Percentiles rank a stretch among this genome's conserved stretches.
Evolutionary conservation across 768 basidiomycete species (phyloP).

Genomic region (Lentinus tigrinus): DNA sequence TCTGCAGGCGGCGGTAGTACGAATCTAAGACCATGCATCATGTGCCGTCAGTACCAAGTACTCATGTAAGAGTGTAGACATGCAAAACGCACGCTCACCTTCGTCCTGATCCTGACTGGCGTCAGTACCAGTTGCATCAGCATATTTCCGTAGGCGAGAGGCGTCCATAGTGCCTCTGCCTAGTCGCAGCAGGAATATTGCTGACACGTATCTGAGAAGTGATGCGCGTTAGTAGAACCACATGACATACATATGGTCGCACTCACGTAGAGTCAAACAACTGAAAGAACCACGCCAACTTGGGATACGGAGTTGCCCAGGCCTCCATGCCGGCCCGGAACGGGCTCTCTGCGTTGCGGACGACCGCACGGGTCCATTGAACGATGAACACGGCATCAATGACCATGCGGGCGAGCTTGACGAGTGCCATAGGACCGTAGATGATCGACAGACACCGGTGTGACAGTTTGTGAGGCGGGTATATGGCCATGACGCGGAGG

Average conservation of each 20-base stretch:
- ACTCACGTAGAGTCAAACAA: conserved; percentile 36
- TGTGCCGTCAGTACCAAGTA: too few species aligned
- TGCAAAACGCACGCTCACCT: too few species aligned
- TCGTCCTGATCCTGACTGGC: background rate
- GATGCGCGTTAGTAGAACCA: background rate
- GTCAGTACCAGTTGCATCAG: too few species aligned
- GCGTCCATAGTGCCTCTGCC: too few species aligned
- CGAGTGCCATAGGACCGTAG: conserved; percentile 27
- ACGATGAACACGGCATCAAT: conserved; percentile 16
- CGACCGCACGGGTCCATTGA: conserved; percentile 1
- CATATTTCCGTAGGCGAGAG: too few species aligned
- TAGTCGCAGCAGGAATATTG: background rate
- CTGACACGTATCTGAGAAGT: conserved; percentile 1
- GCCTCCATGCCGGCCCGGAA: conserved; percentile 6
- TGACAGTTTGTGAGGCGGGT: conserved; percentile 26
- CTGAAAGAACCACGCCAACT: conserved; percentile 34
- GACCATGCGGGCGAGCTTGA: conserved; percentile 32
- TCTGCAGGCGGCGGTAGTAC: conserved; percentile 23
- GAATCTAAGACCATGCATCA: background rate
- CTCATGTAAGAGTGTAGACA: background rate
- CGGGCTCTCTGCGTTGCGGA: background rate
- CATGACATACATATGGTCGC: background rate
- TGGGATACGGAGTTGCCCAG: conserved; percentile 4
- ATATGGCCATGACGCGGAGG: conserved; percentile 37
- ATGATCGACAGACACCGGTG: conserved; percentile 19